Conservation (phyloP, 768 basidiomycete species). For the Tubosaeta brunneosetosa region DNA sequence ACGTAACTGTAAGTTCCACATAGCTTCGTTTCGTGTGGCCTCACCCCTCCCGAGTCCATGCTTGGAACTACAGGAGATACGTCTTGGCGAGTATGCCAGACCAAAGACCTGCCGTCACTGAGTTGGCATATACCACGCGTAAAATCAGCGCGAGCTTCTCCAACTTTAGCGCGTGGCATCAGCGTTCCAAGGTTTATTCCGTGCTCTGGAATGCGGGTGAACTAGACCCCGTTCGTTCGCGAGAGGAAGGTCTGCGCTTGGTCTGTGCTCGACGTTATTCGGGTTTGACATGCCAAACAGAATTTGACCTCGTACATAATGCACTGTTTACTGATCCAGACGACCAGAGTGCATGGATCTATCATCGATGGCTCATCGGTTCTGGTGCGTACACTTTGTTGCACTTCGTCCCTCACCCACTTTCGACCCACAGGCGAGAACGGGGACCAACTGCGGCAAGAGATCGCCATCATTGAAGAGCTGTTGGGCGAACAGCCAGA, state of each 20-base stretch:
- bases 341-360: constrained; percentile 97
- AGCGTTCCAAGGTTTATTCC: constrained; percentile 76
- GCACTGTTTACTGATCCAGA: constrained; percentile 96
- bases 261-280: neutral
- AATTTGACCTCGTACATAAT: constrained; percentile 88
- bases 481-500: constrained; percentile 86
- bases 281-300: constrained; percentile 37
- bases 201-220: constrained; percentile 60
- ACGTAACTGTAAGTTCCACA: constrained; percentile 71
- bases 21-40: neutral
- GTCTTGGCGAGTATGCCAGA: constrained; percentile 68
- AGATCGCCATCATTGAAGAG: constrained; percentile 77
- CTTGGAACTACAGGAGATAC: constrained; percentile 92
- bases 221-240: constrained; percentile 48
- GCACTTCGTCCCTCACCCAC: neutral
- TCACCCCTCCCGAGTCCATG: constrained; percentile 61
- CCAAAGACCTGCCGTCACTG: constrained; percentile 52
- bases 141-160: constrained; percentile 95
- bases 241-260: constrained; percentile 58
- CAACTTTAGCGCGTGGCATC: constrained; percentile 99
- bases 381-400: constrained; percentile 44
- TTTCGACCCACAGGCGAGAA: constrained; percentile 48
- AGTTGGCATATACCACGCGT: constrained; percentile 78
- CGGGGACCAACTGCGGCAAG: constrained; percentile 55
- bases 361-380: constrained; percentile 96